These are phyloP conservation scores for Austroboletus niveus DNA, from an alignment of 1,284 basidiomycete genomes.

Conservation along the genomic window DNA sequence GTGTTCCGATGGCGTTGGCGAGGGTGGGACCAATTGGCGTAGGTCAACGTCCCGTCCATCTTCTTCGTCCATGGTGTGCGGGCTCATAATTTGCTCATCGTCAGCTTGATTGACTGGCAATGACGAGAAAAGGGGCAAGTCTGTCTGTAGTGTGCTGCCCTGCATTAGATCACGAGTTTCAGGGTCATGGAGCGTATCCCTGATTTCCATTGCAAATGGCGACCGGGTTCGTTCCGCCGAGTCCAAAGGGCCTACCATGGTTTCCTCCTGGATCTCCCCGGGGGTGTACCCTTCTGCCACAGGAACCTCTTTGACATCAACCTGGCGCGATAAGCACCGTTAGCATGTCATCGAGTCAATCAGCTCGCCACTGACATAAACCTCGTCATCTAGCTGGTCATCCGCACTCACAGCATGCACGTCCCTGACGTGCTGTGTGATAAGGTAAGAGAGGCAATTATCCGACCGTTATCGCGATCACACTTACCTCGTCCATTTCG, in stretches of 20 bases:
- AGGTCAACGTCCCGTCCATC: not conserved
- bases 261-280: not conserved
- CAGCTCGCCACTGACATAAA: conserved; percentile 5
- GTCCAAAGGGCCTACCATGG: not conserved
- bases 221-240: not conserved
- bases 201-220: not conserved
- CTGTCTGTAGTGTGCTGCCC: not conserved
- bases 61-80: not conserved
- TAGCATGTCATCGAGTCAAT: conserved; percentile 2
- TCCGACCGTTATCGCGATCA: not conserved
- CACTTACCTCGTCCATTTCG: conserved; percentile 26
- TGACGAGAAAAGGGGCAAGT: not conserved
- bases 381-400: not conserved
- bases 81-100: not conserved
- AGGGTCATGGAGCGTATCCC: not conserved
- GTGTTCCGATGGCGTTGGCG: conserved; percentile 30
- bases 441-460: conserved; percentile 6
- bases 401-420: conserved; percentile 9
- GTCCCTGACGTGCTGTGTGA: conserved; percentile 20
- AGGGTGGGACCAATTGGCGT: conserved; percentile 17
- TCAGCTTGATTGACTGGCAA: not conserved
- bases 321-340: conserved; percentile 8
- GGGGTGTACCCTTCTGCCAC: not conserved
- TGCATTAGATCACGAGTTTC: not conserved
- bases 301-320: not conserved